A percentile compares a stretch with the other conserved stretches of the same genome.
Evolutionary conservation across 2,329 filamentous ascomycete genomes (phyloP).

Genomic region (Thielaviopsis ethacetica): DNA sequence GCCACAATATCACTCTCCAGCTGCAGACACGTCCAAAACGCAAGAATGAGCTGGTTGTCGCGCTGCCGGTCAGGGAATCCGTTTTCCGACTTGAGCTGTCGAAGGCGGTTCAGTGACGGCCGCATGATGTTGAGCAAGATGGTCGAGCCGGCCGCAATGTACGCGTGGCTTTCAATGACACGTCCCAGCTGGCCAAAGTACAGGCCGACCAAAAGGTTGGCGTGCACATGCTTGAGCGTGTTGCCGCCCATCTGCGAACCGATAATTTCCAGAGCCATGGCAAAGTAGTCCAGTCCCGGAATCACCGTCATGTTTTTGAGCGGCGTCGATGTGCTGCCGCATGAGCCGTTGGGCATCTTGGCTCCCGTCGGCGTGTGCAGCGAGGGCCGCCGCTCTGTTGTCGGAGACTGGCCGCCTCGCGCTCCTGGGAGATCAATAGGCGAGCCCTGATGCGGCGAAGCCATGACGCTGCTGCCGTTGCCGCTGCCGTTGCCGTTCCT

Average conservation of each 20-base stretch:
- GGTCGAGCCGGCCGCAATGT: slow-evolving; percentile 39
- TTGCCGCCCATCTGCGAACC: slow-evolving; percentile 66
- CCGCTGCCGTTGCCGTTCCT: too few relatives aligned
- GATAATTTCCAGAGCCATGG: slow-evolving; percentile 70
- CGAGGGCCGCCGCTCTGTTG: slow-evolving; percentile 1
- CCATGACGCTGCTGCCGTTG: slow-evolving; percentile 21
- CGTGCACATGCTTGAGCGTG: slow-evolving; percentile 71
- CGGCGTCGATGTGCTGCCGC: background rate
- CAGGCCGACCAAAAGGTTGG: slow-evolving; percentile 66
- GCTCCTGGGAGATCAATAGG: slow-evolving; percentile 27
- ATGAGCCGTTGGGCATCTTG: background rate
- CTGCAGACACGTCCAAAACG: slow-evolving; percentile 89
- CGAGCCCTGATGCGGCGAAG: slow-evolving; percentile 38
- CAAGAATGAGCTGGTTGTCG: slow-evolving; percentile 53
- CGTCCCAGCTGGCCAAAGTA: slow-evolving; percentile 81
- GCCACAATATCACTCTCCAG: slow-evolving; percentile 90
- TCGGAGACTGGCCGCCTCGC: slow-evolving; percentile 20
- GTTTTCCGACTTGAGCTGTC: slow-evolving; percentile 22
- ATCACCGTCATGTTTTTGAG: slow-evolving; percentile 60
- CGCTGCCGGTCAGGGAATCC: slow-evolving; percentile 20
- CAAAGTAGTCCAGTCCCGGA: slow-evolving; percentile 80
- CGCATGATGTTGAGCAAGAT: slow-evolving; percentile 58
- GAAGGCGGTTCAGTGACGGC: slow-evolving; percentile 40
- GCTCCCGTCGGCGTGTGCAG: background rate
- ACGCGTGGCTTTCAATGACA: slow-evolving; percentile 66